Evolutionary conservation across 1,284 basidiomycete species (phyloP).

Genomic region (Rhodotorula sp.): DNA sequence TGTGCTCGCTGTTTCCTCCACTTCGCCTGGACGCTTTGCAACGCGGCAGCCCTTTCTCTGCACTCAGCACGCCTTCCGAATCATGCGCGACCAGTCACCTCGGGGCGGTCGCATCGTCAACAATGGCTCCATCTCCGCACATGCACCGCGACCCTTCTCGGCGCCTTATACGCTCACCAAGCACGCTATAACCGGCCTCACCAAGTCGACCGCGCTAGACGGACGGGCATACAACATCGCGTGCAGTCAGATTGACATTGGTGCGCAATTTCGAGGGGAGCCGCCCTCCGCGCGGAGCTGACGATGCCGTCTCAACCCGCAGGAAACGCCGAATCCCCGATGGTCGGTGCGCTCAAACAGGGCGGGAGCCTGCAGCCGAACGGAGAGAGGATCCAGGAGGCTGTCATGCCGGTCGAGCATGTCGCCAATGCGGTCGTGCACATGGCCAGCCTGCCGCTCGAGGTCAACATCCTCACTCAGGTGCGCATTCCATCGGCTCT

Average conservation of each 20-base stretch:
- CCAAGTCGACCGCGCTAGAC: conserved; percentile 72
- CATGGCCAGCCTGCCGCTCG: conserved; percentile 66
- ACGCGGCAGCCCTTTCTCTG: conserved; percentile 62
- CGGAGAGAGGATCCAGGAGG: conserved; percentile 63
- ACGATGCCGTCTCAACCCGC: background rate
- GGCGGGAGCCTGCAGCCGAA: conserved; percentile 67
- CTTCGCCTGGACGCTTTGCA: background rate
- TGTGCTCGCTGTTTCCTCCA: too few relatives aligned
- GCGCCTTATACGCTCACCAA: conserved; percentile 73
- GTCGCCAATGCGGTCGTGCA: conserved; percentile 71
- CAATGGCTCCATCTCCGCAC: conserved; percentile 75
- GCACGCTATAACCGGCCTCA: conserved; percentile 73
- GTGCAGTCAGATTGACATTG: conserved; percentile 77
- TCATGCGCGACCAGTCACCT: conserved; percentile 72
- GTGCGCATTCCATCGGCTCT: conserved; percentile 47
- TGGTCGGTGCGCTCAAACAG: conserved; percentile 54
- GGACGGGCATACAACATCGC: conserved; percentile 71
- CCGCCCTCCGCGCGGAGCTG: background rate
- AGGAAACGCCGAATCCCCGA: conserved; percentile 69
- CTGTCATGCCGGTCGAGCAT: conserved; percentile 66
- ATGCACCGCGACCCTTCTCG: conserved; percentile 66
- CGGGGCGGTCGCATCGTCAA: conserved; percentile 77
- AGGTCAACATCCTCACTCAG: conserved; percentile 69
- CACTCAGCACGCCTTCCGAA: conserved; percentile 69
- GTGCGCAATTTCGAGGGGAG: conserved; percentile 49